Evolutionary conservation across 2,329 filamentous ascomycete species (phyloP).

Genomic region (Cladosporium oxysporum): DNA sequence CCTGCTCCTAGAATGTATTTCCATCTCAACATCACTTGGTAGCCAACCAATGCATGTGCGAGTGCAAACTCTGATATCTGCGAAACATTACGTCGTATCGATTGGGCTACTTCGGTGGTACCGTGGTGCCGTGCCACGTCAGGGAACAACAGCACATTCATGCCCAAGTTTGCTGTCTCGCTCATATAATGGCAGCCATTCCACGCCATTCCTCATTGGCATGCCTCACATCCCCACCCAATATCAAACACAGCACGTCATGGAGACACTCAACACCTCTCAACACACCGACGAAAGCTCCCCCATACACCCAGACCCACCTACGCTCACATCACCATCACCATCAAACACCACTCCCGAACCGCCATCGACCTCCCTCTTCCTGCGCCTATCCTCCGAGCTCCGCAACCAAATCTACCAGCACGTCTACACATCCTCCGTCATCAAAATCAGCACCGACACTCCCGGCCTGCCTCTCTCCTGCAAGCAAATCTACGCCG

Average conservation of each 20-base stretch:
- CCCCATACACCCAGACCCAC: not conserved
- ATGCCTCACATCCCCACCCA: not conserved
- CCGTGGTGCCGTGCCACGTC: not conserved
- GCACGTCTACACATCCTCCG: not conserved
- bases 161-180: not conserved
- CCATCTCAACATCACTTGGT: not conserved
- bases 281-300: not conserved
- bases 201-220: not conserved
- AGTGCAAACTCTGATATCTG: not conserved
- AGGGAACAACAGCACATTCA: not conserved
- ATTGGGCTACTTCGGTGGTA: not conserved
- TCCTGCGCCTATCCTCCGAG: not conserved
- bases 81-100: not conserved
- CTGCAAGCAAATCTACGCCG: conserved; percentile 4
- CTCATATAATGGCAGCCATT: not conserved
- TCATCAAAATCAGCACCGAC: not conserved
- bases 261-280: not conserved
- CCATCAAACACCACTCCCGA: not conserved
- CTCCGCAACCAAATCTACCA: not conserved
- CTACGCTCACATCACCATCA: not conserved
- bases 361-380: not conserved
- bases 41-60: not conserved
- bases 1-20: not conserved
- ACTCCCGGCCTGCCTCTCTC: not conserved
- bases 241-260: not conserved